Evolutionary conservation across 805 yeast species (phyloP).

Genomic region (Lipomyces sp.): DNA sequence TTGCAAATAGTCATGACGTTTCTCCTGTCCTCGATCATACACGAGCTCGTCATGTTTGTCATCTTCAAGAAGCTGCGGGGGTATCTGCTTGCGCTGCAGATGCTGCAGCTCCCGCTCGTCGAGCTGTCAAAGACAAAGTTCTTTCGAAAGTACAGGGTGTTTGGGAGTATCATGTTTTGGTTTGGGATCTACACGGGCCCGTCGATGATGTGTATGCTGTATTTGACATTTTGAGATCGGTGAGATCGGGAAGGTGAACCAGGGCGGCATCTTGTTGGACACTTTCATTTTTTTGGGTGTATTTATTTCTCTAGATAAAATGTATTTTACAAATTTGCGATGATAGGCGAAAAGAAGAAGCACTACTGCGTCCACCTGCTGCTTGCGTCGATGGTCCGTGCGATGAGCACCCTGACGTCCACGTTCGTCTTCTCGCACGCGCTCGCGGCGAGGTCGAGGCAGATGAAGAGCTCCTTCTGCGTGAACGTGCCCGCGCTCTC

Average conservation of each 20-base stretch:
- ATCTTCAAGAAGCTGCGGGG: slow-evolving; percentile 78
- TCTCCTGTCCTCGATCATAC: slow-evolving; percentile 74
- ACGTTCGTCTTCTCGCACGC: slow-evolving; percentile 47
- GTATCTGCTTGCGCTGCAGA: slow-evolving; percentile 73
- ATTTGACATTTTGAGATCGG: slow-evolving; percentile 59
- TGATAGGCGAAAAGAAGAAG: too few relatives aligned
- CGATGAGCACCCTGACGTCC: slow-evolving; percentile 47
- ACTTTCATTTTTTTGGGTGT: background rate
- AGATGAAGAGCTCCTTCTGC: slow-evolving; percentile 51
- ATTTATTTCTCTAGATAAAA: background rate
- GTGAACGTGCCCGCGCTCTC: slow-evolving; percentile 73
- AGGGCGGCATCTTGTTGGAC: background rate
- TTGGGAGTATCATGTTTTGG: slow-evolving; percentile 89
- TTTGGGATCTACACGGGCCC: slow-evolving; percentile 88
- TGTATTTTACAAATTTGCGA: background rate
- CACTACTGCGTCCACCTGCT: slow-evolving; percentile 11
- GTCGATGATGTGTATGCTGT: slow-evolving; percentile 77
- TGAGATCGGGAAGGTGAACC: background rate
- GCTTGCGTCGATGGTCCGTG: slow-evolving; percentile 2
- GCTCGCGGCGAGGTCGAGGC: slow-evolving; percentile 51
- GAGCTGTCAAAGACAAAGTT: slow-evolving; percentile 57
- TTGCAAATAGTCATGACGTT: slow-evolving; percentile 51
- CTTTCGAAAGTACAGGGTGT: slow-evolving; percentile 51
- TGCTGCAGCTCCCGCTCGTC: slow-evolving; percentile 82
- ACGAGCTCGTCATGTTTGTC: slow-evolving; percentile 89